These are phyloP conservation scores for Orychophragmus violaceus DNA, from an alignment of 345 rosid genomes.

Conservation along the genomic window DNA sequence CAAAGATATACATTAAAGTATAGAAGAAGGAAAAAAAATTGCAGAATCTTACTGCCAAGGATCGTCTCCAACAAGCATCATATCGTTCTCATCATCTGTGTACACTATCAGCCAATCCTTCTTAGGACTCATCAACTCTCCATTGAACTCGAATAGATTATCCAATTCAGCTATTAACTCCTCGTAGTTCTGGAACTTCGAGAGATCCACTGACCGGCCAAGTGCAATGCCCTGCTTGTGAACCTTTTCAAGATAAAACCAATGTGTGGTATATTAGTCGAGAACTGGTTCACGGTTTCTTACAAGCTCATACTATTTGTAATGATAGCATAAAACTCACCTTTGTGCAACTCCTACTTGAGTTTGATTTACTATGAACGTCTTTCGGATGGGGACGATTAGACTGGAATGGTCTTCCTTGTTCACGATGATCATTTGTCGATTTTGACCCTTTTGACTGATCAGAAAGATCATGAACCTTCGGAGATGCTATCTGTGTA, in stretches of 20 bases:
- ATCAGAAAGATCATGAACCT: conserved; percentile 30
- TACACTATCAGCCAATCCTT: conserved; percentile 72
- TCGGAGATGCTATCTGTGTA: conserved; percentile 25
- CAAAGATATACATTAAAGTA: not conserved
- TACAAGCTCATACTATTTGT: not conserved
- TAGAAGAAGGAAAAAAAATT: not conserved
- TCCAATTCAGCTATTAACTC: conserved; percentile 70
- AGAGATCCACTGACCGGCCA: conserved; percentile 78
- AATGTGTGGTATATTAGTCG: not conserved
- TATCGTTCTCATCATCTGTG: conserved; percentile 82
- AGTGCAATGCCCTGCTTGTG: conserved; percentile 72
- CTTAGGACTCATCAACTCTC: conserved; percentile 50
- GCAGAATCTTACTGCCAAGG: conserved; percentile 78
- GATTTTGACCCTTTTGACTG: conserved; percentile 35
- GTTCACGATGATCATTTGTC: conserved; percentile 35
- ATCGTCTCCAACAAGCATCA: conserved; percentile 95
- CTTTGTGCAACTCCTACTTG: conserved; percentile 72
- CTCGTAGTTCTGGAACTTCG: conserved; percentile 57
- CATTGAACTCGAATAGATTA: conserved; percentile 61
- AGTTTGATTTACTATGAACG: conserved; percentile 35
- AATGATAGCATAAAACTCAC: conserved; percentile 19
- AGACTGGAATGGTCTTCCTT: conserved; percentile 34
- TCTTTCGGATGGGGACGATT: conserved; percentile 36
- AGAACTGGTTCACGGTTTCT: not conserved
- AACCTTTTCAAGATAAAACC: conserved; percentile 40